Evolutionary conservation across 129 eudicot genomes (phyloP).

Genomic region (Lactuca sativa): DNA sequence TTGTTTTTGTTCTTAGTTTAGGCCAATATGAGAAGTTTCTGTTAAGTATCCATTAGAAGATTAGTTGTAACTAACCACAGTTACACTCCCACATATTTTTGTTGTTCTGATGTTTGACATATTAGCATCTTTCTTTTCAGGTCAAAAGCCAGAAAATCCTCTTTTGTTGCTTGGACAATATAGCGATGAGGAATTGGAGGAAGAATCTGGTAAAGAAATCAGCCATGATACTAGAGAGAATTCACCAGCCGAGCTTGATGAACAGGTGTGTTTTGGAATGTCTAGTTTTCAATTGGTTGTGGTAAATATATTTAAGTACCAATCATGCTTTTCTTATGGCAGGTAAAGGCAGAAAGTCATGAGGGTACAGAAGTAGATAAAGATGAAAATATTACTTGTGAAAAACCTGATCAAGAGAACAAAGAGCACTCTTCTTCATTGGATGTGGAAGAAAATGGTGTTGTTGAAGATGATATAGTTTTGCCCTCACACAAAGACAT

Average conservation of each 20-base stretch:
- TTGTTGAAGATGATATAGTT: conserved; percentile 21
- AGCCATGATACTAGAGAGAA: conserved; percentile 31
- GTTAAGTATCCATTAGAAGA: conserved; percentile 15
- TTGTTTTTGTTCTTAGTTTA: conserved; percentile 16
- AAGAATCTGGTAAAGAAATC: conserved; percentile 40
- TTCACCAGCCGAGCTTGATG: conserved; percentile 35
- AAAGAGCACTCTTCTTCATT: conserved; percentile 36
- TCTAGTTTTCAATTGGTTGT: not conserved
- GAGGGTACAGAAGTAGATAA: conserved; percentile 29
- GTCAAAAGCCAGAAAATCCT: conserved; percentile 69
- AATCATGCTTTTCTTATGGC: conserved; percentile 3
- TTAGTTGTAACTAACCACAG: conserved; percentile 25
- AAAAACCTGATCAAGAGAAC: conserved; percentile 31
- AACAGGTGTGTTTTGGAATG: conserved; percentile 48
- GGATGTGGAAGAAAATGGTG: conserved; percentile 37
- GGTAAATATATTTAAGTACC: conserved; percentile 2
- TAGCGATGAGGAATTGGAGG: conserved; percentile 91
- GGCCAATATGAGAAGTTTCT: conserved; percentile 19
- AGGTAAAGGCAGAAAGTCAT: conserved; percentile 44
- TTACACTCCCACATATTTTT: not conserved
- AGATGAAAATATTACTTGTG: conserved; percentile 19
- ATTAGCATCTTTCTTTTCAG: conserved; percentile 48
- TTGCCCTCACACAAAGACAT: conserved; percentile 23
- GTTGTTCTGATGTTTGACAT: conserved; percentile 37
- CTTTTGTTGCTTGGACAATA: conserved; percentile 84